Evolutionary conservation across 495 filamentous ascomycete genomes (phyloP), one percentile per base, ranked within the genome.

Genomic region (Penicillium canariense): DNA sequence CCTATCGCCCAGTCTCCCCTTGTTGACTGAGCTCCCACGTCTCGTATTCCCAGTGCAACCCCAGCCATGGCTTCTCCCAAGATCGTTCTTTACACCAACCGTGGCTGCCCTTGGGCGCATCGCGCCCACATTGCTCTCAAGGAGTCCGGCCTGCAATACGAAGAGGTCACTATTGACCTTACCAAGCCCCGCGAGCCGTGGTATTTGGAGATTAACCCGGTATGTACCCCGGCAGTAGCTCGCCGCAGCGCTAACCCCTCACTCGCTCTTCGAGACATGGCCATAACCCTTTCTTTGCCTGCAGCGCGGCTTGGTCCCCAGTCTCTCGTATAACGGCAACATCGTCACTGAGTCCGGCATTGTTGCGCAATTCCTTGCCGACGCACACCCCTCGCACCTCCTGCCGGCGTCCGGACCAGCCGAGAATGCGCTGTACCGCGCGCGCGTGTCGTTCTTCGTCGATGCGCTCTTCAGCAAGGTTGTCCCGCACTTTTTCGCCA

Each of bases 201-300:
- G 80, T 96, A 95, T 68, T 81, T 95, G 4, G 77, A 88, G 44
- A 74, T 96, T 66, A 96, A 96, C 73, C 91, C 89, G 0, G 82
- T 85, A 74, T 50, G 61, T 50, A 32, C 17, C 25, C 8, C 5
- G 14, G 5, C 11, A 39, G 34, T 23, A 18, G 18, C 22, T 26
- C 32, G 1, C 31, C 1, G 23, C 32, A 32, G 3, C 22, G 1
- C 31, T 34, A 34, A 8, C 31, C 9, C 31, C 31, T 9, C 14
- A 34, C 2, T 8, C 8, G 8, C 31, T 9, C 9, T 14, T 34
- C 2, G 31, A 34, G 31, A 34, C 31, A 34, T 14, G 8, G 31
- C 8, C 31, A 14, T 34, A 34, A 34, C 31, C 36, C 17, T 46
- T 27, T 50, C 18, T 15, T 1, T 20, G 3, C 38, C 48, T 52